Percentiles rank a stretch among this genome's conserved stretches.
These are phyloP conservation scores for Geotrichum fermentans DNA, from an alignment of 1,139 yeast genomes.

Conservation along the genomic window DNA sequence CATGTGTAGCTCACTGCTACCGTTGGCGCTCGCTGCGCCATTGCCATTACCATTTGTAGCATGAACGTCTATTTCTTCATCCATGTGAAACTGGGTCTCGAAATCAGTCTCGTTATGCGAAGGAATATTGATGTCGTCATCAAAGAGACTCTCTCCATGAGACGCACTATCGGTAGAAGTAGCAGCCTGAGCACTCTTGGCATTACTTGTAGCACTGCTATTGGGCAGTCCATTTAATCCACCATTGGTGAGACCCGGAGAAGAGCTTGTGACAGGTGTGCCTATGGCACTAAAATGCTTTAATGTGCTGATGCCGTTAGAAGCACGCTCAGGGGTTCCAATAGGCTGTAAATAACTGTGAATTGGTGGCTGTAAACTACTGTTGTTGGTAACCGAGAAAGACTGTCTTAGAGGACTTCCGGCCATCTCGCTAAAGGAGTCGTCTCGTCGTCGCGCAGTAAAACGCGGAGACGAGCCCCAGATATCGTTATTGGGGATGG, in stretches of 20 bases:
- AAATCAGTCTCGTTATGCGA: constrained; percentile 4
- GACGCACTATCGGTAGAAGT: not conserved
- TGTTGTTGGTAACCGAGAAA: constrained; percentile 8
- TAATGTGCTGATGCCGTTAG: not conserved
- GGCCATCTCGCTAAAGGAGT: constrained; percentile 12
- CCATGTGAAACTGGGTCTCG: constrained; percentile 10
- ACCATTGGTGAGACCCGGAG: constrained; percentile 6
- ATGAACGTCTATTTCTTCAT: constrained; percentile 2
- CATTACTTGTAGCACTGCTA: constrained; percentile 20
- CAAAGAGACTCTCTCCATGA: constrained; percentile 1
- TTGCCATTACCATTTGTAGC: not conserved
- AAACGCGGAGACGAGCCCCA: constrained; percentile 20
- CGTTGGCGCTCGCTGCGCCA: too few species aligned
- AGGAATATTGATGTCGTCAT: constrained; percentile 1
- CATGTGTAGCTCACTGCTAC: constrained; percentile 2
- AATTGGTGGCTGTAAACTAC: not conserved
- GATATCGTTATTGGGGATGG: constrained; percentile 11
- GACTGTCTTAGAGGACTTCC: constrained; percentile 17
- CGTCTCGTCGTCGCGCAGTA: constrained; percentile 11
- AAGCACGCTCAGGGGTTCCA: constrained; percentile 20
- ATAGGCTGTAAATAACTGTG: constrained; percentile 18
- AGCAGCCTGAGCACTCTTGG: not conserved
- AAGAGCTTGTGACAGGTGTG: constrained; percentile 5
- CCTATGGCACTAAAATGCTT: constrained; percentile 6
- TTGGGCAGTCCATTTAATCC: too few species aligned